These are phyloP conservation scores for Chionographis japonica DNA, from an alignment of 106 monocot species.

Conservation along the genomic window DNA sequence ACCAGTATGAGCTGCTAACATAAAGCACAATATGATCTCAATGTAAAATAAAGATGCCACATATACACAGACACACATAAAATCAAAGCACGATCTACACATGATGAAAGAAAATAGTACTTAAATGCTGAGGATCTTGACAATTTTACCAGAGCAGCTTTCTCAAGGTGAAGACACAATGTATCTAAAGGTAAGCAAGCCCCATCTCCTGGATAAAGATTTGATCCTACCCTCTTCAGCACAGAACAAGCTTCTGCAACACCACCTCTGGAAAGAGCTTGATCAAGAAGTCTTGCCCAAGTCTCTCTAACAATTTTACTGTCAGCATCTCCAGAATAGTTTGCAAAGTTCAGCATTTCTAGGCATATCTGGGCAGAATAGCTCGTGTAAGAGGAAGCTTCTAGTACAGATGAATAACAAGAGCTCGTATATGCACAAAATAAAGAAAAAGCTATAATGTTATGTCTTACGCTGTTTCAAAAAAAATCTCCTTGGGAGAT, in stretches of 20 bases:
- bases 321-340: conserved; percentile 91
- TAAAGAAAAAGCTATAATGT: too few species aligned
- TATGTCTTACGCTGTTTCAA: too few species aligned
- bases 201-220: conserved; percentile 88
- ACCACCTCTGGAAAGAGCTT: conserved; percentile 88
- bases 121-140: neutral
- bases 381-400: neutral
- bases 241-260: conserved; percentile 89
- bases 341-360: conserved; percentile 98
- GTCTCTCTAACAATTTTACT: conserved; percentile 87
- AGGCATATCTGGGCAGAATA: conserved; percentile 66
- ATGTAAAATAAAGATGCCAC: neutral
- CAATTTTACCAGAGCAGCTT: conserved; percentile 71
- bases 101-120: too few species aligned
- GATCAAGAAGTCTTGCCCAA: conserved; percentile 91
- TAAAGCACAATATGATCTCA: too few species aligned
- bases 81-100: neutral
- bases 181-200: conserved; percentile 74
- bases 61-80: neutral
- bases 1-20: neutral
- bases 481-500: neutral
- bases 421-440: too few species aligned
- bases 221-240: conserved; percentile 80
- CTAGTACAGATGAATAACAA: neutral
- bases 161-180: conserved; percentile 96